Evolutionary conservation across 2,329 filamentous ascomycete genomes (phyloP).

Genomic region (Aspergillus calidoustus): DNA sequence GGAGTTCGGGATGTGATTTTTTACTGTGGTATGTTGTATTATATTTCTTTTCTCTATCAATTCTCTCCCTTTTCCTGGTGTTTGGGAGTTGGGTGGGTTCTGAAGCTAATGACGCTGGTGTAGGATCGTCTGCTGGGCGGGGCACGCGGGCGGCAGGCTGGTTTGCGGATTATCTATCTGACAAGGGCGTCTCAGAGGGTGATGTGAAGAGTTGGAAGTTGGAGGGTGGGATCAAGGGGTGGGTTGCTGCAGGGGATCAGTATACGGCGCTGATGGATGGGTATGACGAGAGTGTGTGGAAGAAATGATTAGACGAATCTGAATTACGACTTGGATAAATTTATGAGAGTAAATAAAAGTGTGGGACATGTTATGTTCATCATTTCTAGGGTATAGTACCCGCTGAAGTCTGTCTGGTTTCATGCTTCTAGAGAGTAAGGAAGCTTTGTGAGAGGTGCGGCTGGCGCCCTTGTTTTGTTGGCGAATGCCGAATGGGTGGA

Average conservation of each 20-base stretch:
- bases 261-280: conserved; percentile 54
- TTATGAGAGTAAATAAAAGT: neutral
- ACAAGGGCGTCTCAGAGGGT: conserved; percentile 39
- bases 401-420: neutral
- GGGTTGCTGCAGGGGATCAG: conserved; percentile 54
- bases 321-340: neutral
- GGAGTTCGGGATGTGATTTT: conserved; percentile 42
- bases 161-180: conserved; percentile 58
- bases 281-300: conserved; percentile 13
- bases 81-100: neutral
- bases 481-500: neutral
- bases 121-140: conserved; percentile 60
- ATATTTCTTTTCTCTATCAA: too few relatives aligned
- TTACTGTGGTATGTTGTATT: conserved; percentile 45
- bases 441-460: neutral
- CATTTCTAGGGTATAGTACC: neutral
- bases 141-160: conserved; percentile 60
- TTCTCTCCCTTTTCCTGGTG: neutral
- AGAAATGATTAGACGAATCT: conserved; percentile 3
- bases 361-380: neutral
- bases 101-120: neutral
- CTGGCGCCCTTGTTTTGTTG: neutral
- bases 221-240: conserved; percentile 59
- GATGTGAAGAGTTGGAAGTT: conserved; percentile 56
- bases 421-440: neutral